Evolutionary conservation across 805 yeast species (phyloP), one percentile per base, ranked within the genome.

Genomic region (Wickerhamiella musiphila): DNA sequence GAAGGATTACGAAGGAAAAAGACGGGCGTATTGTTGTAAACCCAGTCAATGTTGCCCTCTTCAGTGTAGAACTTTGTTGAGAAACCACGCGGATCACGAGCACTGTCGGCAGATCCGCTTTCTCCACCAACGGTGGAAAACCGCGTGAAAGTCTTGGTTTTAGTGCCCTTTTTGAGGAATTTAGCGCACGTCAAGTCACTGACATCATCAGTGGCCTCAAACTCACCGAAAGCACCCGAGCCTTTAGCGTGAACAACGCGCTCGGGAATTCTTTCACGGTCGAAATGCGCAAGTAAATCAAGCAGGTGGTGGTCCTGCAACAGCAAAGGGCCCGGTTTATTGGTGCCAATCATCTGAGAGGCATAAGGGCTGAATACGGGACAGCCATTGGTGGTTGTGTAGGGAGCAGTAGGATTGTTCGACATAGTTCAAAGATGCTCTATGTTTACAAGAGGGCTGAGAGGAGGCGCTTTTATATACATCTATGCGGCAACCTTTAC

Each of bases 151-250:
- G 73, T 65, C 51, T 68, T 68, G 22, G 93, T 78, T 57, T 71
- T 77, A 60, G 79, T 79, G 45, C 94, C 94, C 28, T 66, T 60
- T 43, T 68, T 67, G 44, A 82, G 66, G 60, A 82, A 78, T 29
- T 48, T 51, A 22, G 61, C 54, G 21, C 41, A 31, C 15, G 68
- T 60, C 34, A 70, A 46, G 42, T 70, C 77, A 9, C 63, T 51
- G 35, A 69, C 53, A 20, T 70, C 66, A 47, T 70, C 73, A 15
- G 76, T 68, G 44, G 65, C 60, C 47, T 65, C 75, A 39, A 71
- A 70, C 41, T 57, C 58, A 27, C 75, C 72, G 46, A 60, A 66
- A 25, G 73, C 73, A 39, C 76, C 78, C 31, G 70, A 67, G 35
- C 78, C 78, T 49, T 68, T 68, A 32, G 76, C 76, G 46, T 70